Conservation (phyloP, 345 rosid genomes). For the Alliaria petiolata region DNA sequence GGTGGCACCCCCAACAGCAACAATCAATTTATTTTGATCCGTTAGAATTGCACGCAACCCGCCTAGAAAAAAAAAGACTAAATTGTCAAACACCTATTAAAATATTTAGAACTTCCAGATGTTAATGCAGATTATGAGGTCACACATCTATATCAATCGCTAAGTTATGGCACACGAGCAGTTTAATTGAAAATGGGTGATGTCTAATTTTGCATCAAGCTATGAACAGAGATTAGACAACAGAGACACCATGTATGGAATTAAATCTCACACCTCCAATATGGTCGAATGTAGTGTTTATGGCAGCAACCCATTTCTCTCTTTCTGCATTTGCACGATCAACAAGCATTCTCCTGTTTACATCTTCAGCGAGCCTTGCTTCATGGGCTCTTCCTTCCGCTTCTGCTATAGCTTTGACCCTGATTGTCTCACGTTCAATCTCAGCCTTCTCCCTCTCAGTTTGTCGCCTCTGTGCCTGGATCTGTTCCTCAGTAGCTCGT, state of each 20-base stretch:
- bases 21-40: conserved; percentile 91
- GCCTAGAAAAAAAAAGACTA: conserved; percentile 45
- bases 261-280: conserved; percentile 65
- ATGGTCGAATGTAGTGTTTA: conserved; percentile 93
- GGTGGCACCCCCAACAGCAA: conserved; percentile 93
- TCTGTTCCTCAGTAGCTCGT: conserved; percentile 94
- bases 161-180: background rate
- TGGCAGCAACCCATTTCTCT: conserved; percentile 98
- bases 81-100: conserved; percentile 16
- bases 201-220: background rate
- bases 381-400: conserved; percentile 99
- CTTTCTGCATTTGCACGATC: conserved; percentile 99
- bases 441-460: conserved; percentile 99
- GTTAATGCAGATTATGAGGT: background rate
- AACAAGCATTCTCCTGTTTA: conserved; percentile 79
- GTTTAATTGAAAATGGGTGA: background rate
- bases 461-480: conserved; percentile 88
- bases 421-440: conserved; percentile 93
- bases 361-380: conserved; percentile 94
- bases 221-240: background rate
- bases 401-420: conserved; percentile 91
- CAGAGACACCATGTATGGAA: background rate
- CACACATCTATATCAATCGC: conserved; percentile 2
- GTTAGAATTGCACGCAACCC: conserved; percentile 92
- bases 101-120: background rate